Evolutionary conservation across 2,329 filamentous ascomycete species (phyloP), one percentile per base, ranked within the genome.

Genomic region (Penicillium sp.): DNA sequence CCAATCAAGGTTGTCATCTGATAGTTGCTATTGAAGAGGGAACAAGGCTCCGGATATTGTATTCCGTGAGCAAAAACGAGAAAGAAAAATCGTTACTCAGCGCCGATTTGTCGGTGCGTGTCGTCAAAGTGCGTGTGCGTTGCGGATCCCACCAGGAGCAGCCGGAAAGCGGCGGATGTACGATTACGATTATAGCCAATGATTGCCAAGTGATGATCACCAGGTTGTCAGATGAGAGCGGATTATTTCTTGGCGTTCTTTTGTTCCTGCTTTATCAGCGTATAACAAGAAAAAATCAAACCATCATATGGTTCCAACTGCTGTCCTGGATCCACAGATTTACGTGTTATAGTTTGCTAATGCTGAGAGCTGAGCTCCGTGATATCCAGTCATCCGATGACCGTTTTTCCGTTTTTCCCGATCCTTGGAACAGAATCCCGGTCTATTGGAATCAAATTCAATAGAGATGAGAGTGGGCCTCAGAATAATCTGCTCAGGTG

Each of bases 121-220:
- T 42, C 20, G 33, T 5, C 35, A 44, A 47, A 51, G 61, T 62
- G 61, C 61, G 61, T 63, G 61, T 56, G 41, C 26, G 15, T 59
- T 59, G 33, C n/a, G 9, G 23, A 56, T 15, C 14, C 33, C 51
- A 15, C 26, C 18, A 33, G 9, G 14, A 27, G 23, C 42, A n/a
- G 27, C 27, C 45, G 45, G 45, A 47, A 35, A 29, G 20, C 27
- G 6, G 45, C 45, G 45, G 45, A 47, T 60, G 46, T n/a, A 52
- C 48, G 56, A 57, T 51, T 49, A n/a, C 44, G 40, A 43, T 54
- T 49, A 40, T 50, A 18, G 26, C 55, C 54, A 56, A 60, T 61
- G 50, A 53, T 29, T 31, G 35, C 43, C 43, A 46, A 42, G 4
- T 35, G 43, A 57, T 15, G 43, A 55, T 56, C 51, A 22, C 41